Conservation (phyloP, 148 eudicot species). For the Bassia scoparia region DNA sequence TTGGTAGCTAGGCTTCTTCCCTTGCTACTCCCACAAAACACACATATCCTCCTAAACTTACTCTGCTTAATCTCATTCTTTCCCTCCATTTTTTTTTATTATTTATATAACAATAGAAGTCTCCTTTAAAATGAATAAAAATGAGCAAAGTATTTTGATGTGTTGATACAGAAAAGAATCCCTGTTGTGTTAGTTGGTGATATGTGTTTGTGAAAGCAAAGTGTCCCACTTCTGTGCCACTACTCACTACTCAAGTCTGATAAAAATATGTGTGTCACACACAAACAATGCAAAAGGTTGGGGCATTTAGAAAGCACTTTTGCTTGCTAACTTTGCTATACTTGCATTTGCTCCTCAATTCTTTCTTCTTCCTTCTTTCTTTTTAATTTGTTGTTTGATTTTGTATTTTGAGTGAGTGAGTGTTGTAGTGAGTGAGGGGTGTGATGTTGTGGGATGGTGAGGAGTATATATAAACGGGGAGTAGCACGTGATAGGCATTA, state of each 20-base stretch:
- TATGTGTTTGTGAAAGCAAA: background rate
- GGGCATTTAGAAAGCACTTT: background rate
- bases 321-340: background rate
- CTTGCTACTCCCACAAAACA: constrained; percentile 99
- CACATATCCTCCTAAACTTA: constrained; percentile 87
- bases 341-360: background rate
- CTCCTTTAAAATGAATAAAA: background rate
- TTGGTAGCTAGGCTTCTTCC: constrained; percentile 88
- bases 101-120: background rate
- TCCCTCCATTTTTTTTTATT: constrained; percentile 53
- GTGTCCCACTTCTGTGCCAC: constrained; percentile 16
- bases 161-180: constrained; percentile 7
- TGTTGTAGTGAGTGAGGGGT: background rate
- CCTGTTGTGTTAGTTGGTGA: background rate
- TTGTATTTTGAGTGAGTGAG: background rate
- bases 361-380: background rate
- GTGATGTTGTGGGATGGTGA: background rate
- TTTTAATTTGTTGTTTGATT: background rate
- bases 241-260: too few species aligned
- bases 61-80: constrained; percentile 52
- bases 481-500: constrained; percentile 30
- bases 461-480: constrained; percentile 27
- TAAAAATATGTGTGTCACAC: constrained; percentile 3
- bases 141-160: too few species aligned
- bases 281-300: background rate